These are phyloP conservation scores for Vararia minispora DNA, from an alignment of 768 basidiomycete species.

Conservation along the genomic window DNA sequence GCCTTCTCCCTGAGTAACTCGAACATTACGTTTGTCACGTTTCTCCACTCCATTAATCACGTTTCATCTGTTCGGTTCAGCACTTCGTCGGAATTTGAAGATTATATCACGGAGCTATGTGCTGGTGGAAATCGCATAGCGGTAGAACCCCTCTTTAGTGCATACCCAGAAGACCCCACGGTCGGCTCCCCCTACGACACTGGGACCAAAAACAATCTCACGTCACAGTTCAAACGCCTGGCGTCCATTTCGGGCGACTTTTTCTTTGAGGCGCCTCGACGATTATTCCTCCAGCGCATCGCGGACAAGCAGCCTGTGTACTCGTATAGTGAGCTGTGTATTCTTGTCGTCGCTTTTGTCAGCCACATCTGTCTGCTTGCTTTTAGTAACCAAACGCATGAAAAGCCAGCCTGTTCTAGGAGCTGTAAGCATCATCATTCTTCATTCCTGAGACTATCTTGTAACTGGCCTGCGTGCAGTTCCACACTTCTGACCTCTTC, in stretches of 20 bases:
- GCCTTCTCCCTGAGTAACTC: constrained; percentile 10
- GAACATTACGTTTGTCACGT: constrained; percentile 15
- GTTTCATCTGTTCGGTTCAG: no score
- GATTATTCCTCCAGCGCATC: constrained; percentile 23
- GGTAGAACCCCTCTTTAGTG: not conserved
- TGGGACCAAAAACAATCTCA: constrained; percentile 30
- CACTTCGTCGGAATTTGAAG: no score
- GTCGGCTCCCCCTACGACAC: constrained; percentile 47
- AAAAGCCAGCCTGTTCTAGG: constrained; percentile 3
- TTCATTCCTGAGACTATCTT: no score
- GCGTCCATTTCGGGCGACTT: constrained; percentile 27
- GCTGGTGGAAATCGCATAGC: no score
- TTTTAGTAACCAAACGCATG: constrained; percentile 7
- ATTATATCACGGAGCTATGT: no score
- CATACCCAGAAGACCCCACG: constrained; percentile 28
- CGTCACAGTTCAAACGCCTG: constrained; percentile 30
- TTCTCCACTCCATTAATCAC: not conserved
- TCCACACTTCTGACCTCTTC: constrained; percentile 31
- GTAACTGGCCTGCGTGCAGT: constrained; percentile 15
- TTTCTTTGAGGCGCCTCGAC: constrained; percentile 23
- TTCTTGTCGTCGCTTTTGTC: not conserved
- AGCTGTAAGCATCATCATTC: not conserved
- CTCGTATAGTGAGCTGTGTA: constrained; percentile 22
- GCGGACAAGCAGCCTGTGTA: constrained; percentile 23
- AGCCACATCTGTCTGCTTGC: not conserved